Evolutionary conservation across 345 rosid genomes (phyloP).

Genomic region (Eucalyptus marginata): DNA sequence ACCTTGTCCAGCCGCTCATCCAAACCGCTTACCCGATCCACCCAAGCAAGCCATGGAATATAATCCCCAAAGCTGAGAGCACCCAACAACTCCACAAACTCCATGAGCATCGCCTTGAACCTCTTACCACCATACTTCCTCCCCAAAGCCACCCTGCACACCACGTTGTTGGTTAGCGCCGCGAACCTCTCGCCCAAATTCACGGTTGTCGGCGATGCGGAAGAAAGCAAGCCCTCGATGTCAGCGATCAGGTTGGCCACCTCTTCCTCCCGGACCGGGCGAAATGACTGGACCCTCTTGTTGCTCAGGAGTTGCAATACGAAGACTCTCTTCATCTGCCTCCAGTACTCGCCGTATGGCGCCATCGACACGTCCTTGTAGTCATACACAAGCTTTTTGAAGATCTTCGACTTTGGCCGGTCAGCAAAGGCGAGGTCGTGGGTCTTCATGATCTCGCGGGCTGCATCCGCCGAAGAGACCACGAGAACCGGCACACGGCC

Average conservation of each 20-base stretch:
- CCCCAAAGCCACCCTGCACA: conserved; percentile 38
- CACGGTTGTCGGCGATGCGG: neutral
- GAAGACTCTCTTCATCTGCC: conserved; percentile 41
- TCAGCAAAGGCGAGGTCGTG: conserved; percentile 33
- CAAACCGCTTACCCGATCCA: conserved; percentile 9
- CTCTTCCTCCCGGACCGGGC: conserved; percentile 34
- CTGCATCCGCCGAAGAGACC: conserved; percentile 37
- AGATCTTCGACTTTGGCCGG: conserved; percentile 9
- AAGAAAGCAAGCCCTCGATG: neutral
- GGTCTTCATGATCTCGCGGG: conserved; percentile 38
- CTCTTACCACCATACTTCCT: conserved; percentile 22
- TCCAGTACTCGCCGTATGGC: conserved; percentile 67
- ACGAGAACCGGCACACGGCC: conserved; percentile 31
- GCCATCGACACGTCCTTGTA: conserved; percentile 21
- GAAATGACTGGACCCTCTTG: conserved; percentile 31
- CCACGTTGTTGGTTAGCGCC: conserved; percentile 15
- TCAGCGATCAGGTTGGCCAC: neutral
- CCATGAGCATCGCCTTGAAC: conserved; percentile 10
- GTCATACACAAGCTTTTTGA: conserved; percentile 14
- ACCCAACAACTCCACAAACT: conserved; percentile 20
- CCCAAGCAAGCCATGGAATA: conserved; percentile 47
- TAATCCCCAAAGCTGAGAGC: conserved; percentile 22
- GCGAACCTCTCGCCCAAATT: conserved; percentile 21
- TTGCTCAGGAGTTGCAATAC: conserved; percentile 35
- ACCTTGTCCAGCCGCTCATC: conserved; percentile 3